These are phyloP conservation scores for Penicillium brasilianum DNA, from an alignment of 2,329 filamentous ascomycete genomes.

Conservation along the genomic window DNA sequence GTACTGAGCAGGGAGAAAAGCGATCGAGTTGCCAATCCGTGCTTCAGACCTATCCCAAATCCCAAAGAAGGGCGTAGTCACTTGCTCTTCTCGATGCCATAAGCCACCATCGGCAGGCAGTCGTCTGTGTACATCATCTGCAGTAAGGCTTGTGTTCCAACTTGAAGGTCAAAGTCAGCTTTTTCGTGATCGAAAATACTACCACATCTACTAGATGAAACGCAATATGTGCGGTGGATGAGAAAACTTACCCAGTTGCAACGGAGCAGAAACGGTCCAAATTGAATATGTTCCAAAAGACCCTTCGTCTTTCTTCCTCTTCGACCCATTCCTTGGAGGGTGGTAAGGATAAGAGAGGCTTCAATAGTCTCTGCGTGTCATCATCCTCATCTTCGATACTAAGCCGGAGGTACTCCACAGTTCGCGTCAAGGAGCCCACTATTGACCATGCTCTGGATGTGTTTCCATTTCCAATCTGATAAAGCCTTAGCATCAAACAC, in stretches of 20 bases:
- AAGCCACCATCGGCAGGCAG: constrained; percentile 43
- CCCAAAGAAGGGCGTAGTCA: constrained; percentile 48
- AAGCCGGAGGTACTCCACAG: constrained; percentile 42
- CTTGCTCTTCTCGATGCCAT: constrained; percentile 37
- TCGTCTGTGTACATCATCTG: constrained; percentile 40
- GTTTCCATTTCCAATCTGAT: constrained; percentile 40
- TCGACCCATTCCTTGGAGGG: constrained; percentile 21
- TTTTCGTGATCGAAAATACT: too few relatives aligned
- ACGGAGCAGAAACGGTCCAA: constrained; percentile 46
- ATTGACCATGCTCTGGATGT: constrained; percentile 44
- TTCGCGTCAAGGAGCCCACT: constrained; percentile 43
- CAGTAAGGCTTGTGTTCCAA: constrained; percentile 43
- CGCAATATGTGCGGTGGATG: too few relatives aligned
- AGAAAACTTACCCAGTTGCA: background rate
- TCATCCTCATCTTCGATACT: constrained; percentile 38
- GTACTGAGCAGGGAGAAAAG: background rate
- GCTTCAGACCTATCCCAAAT: constrained; percentile 36
- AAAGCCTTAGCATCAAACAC: background rate
- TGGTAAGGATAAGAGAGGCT: background rate
- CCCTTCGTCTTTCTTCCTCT: background rate
- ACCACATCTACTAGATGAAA: too few relatives aligned
- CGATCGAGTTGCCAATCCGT: constrained; percentile 1
- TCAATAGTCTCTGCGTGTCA: constrained; percentile 1
- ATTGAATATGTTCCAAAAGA: constrained; percentile 15
- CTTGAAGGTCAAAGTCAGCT: background rate